Evolutionary conservation across 2,329 filamentous ascomycete species (phyloP), one percentile per base, ranked within the genome.

Genomic region (Ilyonectria robusta): DNA sequence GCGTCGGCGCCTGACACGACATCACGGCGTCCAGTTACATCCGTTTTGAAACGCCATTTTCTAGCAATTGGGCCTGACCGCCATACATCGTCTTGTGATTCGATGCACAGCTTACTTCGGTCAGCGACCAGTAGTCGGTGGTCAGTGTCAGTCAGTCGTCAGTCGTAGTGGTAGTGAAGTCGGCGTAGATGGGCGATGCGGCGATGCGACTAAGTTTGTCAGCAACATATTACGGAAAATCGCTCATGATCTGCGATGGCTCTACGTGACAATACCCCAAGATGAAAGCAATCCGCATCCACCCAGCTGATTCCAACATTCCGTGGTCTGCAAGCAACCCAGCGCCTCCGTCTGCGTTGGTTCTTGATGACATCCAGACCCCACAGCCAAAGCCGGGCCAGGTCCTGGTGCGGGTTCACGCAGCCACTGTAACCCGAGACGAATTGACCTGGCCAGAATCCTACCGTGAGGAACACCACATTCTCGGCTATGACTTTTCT

Each of bases 351-450:
- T 59, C 57, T 17, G 68, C 63, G 6, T 23, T 71, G 26, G 8
- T 46, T n/a, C 57, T 72, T 6, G 62, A 57, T 17, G 19, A 65
- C 51, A 53, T 65, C n/a, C 29, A 53, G 2, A 54, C 64, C 13
- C 59, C 66, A 19, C 56, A 59, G 26, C 55, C 62, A 8, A 65
- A 64, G 6, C 23, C 44, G n/a, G 64, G 46, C 7, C 58, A 73
- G 46, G 63, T 65, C 17, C 66, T 72, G 3, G 51, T 72, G 7
- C 57, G 62, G 11, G 63, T 72, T 11, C 62, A 68, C 42, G 65
- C 72, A 21, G 62, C 65, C 4, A 70, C 64, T 11, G 69, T 68
- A 19, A 70, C 70, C 10, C 66, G 68, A 15, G 71, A 73, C 40
- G 67, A 75, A 21, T 23, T 72, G 35, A 69, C 59, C 3, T 70